Conservation (phyloP, 2,329 filamentous ascomycete genomes). For the Diaporthe sp. region DNA sequence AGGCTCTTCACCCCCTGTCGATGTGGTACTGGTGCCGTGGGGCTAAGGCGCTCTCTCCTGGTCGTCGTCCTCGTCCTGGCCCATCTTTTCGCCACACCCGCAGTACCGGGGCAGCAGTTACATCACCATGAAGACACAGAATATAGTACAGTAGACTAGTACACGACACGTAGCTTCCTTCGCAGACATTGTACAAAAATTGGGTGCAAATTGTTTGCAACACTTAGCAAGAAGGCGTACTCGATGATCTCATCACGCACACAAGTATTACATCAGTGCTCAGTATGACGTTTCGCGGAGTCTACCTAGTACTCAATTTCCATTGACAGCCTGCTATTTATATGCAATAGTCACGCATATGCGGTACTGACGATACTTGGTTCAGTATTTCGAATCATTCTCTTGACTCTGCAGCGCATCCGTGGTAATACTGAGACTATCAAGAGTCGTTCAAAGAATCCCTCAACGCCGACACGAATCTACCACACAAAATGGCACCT, state of each 20-base stretch:
- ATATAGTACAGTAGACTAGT: not conserved
- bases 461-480: not conserved
- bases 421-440: not conserved
- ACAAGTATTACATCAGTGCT: slow-evolving; percentile 27
- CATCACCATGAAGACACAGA: slow-evolving; percentile 35
- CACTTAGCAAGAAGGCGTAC: not conserved
- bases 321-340: slow-evolving; percentile 1
- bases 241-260: slow-evolving; percentile 27
- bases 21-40: not conserved
- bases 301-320: not conserved
- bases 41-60: not conserved
- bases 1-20: slow-evolving; percentile 23
- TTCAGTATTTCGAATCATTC: too few species aligned
- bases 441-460: not conserved
- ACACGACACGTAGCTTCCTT: not conserved
- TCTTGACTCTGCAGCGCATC: not conserved
- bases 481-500: slow-evolving; percentile 36
- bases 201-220: not conserved
- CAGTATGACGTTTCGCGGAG: slow-evolving; percentile 26
- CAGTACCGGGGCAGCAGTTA: slow-evolving; percentile 10
- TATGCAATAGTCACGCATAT: not conserved
- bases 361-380: not conserved
- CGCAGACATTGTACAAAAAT: not conserved
- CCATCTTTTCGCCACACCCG: not conserved
- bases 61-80: not conserved